These are phyloP conservation scores for Solanum pinnatisectum DNA, from an alignment of 257 asterid genomes.

Conservation along the genomic window DNA sequence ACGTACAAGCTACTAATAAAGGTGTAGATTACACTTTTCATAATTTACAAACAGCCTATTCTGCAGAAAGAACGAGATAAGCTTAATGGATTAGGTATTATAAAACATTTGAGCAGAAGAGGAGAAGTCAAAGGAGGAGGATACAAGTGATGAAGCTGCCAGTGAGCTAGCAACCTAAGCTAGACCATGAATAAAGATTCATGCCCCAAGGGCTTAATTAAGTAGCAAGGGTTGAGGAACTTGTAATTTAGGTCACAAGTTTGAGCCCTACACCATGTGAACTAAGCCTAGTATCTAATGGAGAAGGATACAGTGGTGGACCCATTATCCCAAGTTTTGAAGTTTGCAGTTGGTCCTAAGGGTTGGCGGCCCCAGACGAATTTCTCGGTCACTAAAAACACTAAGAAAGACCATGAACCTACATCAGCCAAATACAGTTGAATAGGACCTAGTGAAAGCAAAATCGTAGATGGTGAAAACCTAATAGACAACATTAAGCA, in stretches of 20 bases:
- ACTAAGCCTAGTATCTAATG: not conserved
- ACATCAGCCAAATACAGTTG: not conserved
- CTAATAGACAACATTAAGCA: not conserved
- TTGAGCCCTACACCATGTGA: not conserved
- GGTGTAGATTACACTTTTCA: not conserved
- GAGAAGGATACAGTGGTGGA: not conserved
- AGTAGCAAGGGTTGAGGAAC: not conserved
- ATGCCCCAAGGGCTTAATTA: not conserved
- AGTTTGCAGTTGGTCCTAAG: not conserved
- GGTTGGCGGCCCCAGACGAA: not conserved
- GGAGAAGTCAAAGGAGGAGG: not conserved
- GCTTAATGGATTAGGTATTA: not conserved
- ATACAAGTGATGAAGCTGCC: not conserved
- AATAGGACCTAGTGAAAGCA: not conserved
- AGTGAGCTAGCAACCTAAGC: not conserved
- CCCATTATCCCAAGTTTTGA: not conserved
- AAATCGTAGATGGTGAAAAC: not conserved
- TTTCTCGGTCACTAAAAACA: not conserved
- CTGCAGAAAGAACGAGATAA: not conserved
- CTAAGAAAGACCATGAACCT: not conserved
- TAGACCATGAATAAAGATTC: not conserved
- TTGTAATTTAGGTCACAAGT: not conserved
- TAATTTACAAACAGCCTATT: not conserved
- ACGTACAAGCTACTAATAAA: not conserved
- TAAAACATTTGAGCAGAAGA: not conserved